Evolutionary conservation across 495 filamentous ascomycete genomes (phyloP), one percentile per base, ranked within the genome.

Genomic region (Hapsidospora chrysogenum): DNA sequence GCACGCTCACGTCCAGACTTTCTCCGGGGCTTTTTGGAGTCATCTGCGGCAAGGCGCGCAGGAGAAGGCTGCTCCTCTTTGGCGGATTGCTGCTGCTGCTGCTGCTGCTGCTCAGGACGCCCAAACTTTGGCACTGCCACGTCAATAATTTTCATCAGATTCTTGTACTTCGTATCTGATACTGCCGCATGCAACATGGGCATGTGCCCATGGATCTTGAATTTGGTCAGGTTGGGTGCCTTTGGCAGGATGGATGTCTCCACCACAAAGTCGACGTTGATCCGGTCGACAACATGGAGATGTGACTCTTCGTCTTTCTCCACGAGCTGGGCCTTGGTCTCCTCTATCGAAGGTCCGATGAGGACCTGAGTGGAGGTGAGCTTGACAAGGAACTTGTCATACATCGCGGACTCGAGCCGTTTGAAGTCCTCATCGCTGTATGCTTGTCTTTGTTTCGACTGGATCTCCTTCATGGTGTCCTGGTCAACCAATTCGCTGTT

Each of bases 141-240:
- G 43, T 95, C 87, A 40, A 97, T 85, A 33, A 97, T 61, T 45
- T 78, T 87, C 92, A 97, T 96, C 34, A 96, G 49, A 5, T 72
- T 82, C 56, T 93, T 96, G 53, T 97, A 97, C 52, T 96, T 97
- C 27, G 74, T 76, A 46, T 97, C 89, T 1, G 85, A 94, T 25
- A 85, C 76, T 0, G 76, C 85, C 19, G 82, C 89, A 56, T 92
- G 89, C 9, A 97, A 66, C 11, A 95, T 78, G 2, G 89, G 87
- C 19, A 97, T 66, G 49, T 92, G 83, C 2, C 89, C 89, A 1
- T 83, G 89, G 26, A 97, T 73, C 20, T 77, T 75, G 34, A 95
- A 78, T 50, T 85, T 86, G 3, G 89, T 87, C n/a, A 97, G 67
- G 45, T 93, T 86, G 0, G 85, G 78, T 17, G 82, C 80, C 52